Evolutionary conservation across 148 eudicot genomes (phyloP).

Genomic region (Vaccinium corymbosum): DNA sequence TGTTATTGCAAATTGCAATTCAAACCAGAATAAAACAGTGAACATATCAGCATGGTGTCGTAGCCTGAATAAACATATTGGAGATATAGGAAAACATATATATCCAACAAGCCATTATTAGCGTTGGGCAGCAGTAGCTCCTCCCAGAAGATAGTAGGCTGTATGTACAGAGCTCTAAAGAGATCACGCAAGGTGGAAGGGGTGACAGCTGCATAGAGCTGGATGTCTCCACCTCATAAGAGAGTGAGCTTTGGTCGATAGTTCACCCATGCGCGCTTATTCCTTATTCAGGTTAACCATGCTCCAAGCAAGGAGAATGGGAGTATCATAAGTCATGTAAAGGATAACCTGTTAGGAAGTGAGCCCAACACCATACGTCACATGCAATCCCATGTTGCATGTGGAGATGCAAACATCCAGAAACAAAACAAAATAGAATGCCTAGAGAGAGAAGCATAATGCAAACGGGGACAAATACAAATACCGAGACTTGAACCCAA

Average conservation of each 20-base stretch:
- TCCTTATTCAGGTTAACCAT: neutral
- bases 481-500: neutral
- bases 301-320: conserved; percentile 3
- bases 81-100: neutral
- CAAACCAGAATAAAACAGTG: neutral
- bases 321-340: neutral
- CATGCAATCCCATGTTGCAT: neutral
- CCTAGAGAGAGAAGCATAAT: neutral
- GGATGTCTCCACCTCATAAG: neutral
- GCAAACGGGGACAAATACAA: neutral
- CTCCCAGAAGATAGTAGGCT: neutral
- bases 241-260: neutral
- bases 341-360: neutral
- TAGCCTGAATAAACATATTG: neutral
- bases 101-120: neutral
- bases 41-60: neutral
- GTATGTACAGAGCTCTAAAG: neutral
- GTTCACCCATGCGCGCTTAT: neutral
- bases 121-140: neutral
- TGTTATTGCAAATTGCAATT: neutral
- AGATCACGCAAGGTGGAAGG: neutral
- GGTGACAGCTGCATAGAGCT: neutral
- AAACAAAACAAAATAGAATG: neutral
- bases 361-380: neutral
- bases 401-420: neutral